Percentiles rank a stretch among this genome's conserved stretches.
Evolutionary conservation across 805 yeast genomes (phyloP).

Genomic region (Monosporozyma servazzii): DNA sequence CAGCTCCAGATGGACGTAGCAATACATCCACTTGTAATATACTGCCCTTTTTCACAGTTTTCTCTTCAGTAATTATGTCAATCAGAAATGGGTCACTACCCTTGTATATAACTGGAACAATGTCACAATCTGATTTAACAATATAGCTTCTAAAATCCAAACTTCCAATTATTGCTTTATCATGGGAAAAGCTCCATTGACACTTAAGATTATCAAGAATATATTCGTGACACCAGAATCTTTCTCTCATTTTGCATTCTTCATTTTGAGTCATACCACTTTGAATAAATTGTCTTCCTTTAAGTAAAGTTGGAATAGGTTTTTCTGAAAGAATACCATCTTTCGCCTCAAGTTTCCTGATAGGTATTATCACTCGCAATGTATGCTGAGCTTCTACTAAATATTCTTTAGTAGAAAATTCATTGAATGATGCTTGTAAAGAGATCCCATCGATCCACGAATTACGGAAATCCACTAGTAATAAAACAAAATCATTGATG

Average conservation of each 20-base stretch:
- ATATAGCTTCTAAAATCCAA: constrained; percentile 23
- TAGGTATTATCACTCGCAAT: constrained; percentile 61
- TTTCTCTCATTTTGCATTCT: constrained; percentile 44
- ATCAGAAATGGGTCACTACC: constrained; percentile 15
- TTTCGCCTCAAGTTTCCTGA: constrained; percentile 42
- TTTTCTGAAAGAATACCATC: constrained; percentile 25
- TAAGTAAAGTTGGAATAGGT: constrained; percentile 62
- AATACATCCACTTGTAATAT: constrained; percentile 7
- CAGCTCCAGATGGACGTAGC: constrained; percentile 7
- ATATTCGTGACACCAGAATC: constrained; percentile 75
- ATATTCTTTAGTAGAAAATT: constrained; percentile 16
- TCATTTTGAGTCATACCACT: constrained; percentile 47
- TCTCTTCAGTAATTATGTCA: constrained; percentile 7
- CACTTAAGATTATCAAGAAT: constrained; percentile 54
- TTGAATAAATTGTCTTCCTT: constrained; percentile 53
- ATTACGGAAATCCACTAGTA: constrained; percentile 71
- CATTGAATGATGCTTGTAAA: constrained; percentile 29
- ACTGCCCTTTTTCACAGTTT: constrained; percentile 11
- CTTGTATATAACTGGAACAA: constrained; percentile 18
- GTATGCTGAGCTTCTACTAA: constrained; percentile 38
- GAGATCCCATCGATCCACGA: constrained; percentile 58
- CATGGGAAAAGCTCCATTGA: constrained; percentile 41
- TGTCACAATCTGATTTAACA: constrained; percentile 18
- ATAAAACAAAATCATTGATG: constrained; percentile 47
- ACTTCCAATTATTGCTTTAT: constrained; percentile 11